Evolutionary conservation across 352 stramenopile species (phyloP), one percentile per base, ranked within the genome.

Genomic region (Blastocystis sp.): DNA sequence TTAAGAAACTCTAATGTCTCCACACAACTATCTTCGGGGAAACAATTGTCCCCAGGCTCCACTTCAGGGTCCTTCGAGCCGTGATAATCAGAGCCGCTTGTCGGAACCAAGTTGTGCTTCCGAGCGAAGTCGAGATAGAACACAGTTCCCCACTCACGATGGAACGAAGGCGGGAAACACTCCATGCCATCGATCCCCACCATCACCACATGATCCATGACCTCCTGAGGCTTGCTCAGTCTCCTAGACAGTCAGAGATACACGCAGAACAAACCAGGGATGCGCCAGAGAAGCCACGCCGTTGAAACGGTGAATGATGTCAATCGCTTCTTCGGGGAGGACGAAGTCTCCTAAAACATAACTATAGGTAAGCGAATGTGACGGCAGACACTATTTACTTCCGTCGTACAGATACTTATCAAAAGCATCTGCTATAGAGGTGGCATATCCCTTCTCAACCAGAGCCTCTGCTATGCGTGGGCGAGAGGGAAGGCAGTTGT

Each of bases 181-280:
- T 80, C 70, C 70, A 80, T 63, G 23, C 70, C 70, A 80, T 80
- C 70, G 15, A 80, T 80, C n/a, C 70, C 70, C 53, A 23, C n/a
- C 8, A 4, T 37, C 23, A 63, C 70, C 15, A 80, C 34, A n/a
- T 80, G 18, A 8, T 80, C 20, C 13, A 80, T 26, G 20, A 80
- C 68, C 4, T 43, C 20, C n/a, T 63, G 37, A n/a, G 20, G 53
- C 20, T 54, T 23, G 15, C 45, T 54, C 11, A 79, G 50, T 8
- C 39, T 11, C 64, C 64, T 76, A 76, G 11, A 66, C 64, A 34
- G 26, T 79, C 7, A 79, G n/a, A 56, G 39, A 56, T 4, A 2
- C 55, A 79, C 20, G 1, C 23, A 8, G 13, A 20, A 56, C 11
- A 15, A 15, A 80, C 70, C 70, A 80, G 6, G 70, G 70, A 64